Evolutionary conservation across 306 rosid species (phyloP), one percentile per base, ranked within the genome.

Genomic region (Spatholobus suberectus): DNA sequence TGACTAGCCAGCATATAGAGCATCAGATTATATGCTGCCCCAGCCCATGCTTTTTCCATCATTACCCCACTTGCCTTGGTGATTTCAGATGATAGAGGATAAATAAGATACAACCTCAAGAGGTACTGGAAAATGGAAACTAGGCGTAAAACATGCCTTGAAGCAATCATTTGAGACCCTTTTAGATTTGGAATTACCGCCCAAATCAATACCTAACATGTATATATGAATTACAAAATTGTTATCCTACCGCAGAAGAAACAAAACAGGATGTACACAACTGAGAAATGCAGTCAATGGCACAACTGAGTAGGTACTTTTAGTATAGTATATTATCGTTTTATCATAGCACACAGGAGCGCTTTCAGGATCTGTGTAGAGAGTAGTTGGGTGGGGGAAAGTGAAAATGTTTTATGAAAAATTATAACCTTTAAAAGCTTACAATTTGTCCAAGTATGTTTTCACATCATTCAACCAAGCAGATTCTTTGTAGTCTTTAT

Each of bases 21-120:
- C 51, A 67, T 88, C 71, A 90, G 82, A 81, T 90, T 85, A 78
- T 86, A 90, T 55, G 89, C 91, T 65, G 91, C 94, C 12, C 94
- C 94, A 23, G 90, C 91, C 94, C 94, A 90, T 29, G 94, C 90
- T 46, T 89, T 90, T 71, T 88, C 91, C 91, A 89, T 88, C 85
- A 90, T 73, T 8, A 90, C 86, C 24, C 96, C 93, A 26, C 82
- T 90, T 20, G 91, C 85, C 71, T 88, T 85, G 62, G 70, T 26
- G 59, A 91, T 91, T 77, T 88, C 83, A 35, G 85, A 83, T 32
- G 92, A 87, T 12, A 91, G 78, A 26, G 92, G 96, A 77, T 85
- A 85, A 75, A 87, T 88, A 59, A 85, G 89, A 80, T 87, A 91
- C 23, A 91, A 18, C 84, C 96, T 90, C 84, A 85, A 62, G 0